These are phyloP conservation scores for Dictyostelium brefeldianum DNA, from an alignment of 78 protist genomes.

Conservation along the genomic window DNA sequence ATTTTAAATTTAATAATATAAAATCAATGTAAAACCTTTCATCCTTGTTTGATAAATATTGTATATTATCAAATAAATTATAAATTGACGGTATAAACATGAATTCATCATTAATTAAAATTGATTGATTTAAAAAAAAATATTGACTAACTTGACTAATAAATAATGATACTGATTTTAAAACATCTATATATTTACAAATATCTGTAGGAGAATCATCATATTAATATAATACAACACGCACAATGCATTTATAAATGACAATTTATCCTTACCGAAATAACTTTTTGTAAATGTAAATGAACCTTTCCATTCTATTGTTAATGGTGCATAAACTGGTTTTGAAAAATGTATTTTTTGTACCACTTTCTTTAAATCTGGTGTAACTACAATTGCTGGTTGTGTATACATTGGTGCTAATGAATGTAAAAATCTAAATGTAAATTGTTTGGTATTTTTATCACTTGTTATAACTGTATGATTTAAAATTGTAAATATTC, in stretches of 20 bases:
- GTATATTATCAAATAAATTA: conserved; percentile 28
- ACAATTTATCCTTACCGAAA: conserved; percentile 40
- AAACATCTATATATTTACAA: conserved; percentile 36
- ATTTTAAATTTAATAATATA: conserved; percentile 55
- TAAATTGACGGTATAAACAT: conserved; percentile 44
- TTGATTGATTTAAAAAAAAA: conserved; percentile 51
- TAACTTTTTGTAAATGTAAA: conserved; percentile 46
- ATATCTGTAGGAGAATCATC: background rate
- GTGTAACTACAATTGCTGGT: conserved; percentile 30
- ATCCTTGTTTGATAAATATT: conserved; percentile 28
- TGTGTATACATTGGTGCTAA: conserved; percentile 27
- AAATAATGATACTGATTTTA: conserved; percentile 45
- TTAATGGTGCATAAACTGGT: conserved; percentile 26
- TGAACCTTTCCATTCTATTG: conserved; percentile 61
- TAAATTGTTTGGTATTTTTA: conserved; percentile 48
- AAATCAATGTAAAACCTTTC: conserved; percentile 49
- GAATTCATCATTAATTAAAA: conserved; percentile 49
- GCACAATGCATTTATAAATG: too few species aligned
- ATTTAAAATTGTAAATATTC: conserved; percentile 33
- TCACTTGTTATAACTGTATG: conserved; percentile 41
- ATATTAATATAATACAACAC: too few species aligned
- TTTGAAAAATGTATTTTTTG: conserved; percentile 33
- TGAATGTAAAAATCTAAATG: conserved; percentile 49
- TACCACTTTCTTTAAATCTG: conserved; percentile 8
- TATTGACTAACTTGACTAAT: conserved; percentile 32